Percentiles rank a stretch among this genome's conserved stretches.
Evolutionary conservation across 345 rosid species (phyloP).

Genomic region (Bruguiera gymnorhiza): DNA sequence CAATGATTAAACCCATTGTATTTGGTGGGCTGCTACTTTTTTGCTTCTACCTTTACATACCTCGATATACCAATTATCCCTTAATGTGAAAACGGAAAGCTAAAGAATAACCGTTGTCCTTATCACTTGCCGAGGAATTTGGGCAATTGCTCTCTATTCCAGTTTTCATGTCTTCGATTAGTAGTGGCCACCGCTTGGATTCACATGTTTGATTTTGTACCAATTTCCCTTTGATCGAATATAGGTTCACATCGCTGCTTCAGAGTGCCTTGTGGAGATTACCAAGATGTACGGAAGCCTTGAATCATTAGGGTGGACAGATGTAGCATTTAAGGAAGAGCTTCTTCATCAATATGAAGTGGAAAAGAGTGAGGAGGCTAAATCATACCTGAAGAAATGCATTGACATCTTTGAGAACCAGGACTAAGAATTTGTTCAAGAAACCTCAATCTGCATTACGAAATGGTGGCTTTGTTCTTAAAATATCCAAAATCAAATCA

Average conservation of each 20-base stretch:
- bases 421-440: conserved; percentile 14
- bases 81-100: too few relatives aligned
- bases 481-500: too few relatives aligned
- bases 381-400: conserved; percentile 59
- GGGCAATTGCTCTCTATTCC: background rate
- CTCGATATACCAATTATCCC: too few relatives aligned
- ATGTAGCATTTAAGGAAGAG: conserved; percentile 45
- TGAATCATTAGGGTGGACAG: conserved; percentile 27
- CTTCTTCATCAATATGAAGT: conserved; percentile 54
- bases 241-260: conserved; percentile 78
- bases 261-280: conserved; percentile 69
- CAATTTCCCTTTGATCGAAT: background rate
- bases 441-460: too few relatives aligned
- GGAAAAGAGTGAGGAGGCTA: conserved; percentile 78
- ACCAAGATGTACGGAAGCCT: conserved; percentile 37
- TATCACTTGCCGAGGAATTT: too few relatives aligned
- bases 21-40: too few relatives aligned
- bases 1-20: too few relatives aligned
- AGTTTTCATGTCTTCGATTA: background rate
- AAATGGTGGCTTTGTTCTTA: too few relatives aligned
- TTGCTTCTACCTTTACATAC: too few relatives aligned
- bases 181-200: too few relatives aligned
- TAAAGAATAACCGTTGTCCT: too few relatives aligned
- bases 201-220: background rate
- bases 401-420: conserved; percentile 46